Evolutionary conservation across 768 basidiomycete genomes (phyloP).

Genomic region (Clitopilus hobsonii): DNA sequence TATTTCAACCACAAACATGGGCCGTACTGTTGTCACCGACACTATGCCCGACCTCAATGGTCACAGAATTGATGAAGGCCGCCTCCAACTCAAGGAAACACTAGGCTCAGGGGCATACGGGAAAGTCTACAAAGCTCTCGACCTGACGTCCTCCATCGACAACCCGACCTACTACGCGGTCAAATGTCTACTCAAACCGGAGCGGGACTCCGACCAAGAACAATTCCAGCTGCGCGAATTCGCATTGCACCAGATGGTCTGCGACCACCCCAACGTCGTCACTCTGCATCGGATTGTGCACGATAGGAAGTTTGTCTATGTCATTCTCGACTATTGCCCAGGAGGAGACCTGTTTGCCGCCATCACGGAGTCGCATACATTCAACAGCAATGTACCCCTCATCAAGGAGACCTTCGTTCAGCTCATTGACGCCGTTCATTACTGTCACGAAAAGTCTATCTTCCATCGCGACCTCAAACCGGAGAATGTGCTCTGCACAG

Average conservation of each 20-base stretch:
- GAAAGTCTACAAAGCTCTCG: slow-evolving; percentile 69
- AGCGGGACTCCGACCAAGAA: slow-evolving; percentile 48
- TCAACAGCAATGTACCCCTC: slow-evolving; percentile 52
- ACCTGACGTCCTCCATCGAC: slow-evolving; percentile 33
- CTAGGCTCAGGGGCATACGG: slow-evolving; percentile 78
- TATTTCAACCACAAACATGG: slow-evolving; percentile 30
- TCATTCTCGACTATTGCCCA: slow-evolving; percentile 53
- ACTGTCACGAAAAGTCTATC: slow-evolving; percentile 67
- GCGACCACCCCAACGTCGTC: slow-evolving; percentile 60
- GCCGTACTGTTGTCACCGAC: slow-evolving; percentile 33
- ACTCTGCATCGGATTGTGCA: slow-evolving; percentile 61
- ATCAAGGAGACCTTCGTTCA: slow-evolving; percentile 72
- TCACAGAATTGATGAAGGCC: slow-evolving; percentile 49
- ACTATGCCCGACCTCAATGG: slow-evolving; percentile 49
- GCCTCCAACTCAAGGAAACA: slow-evolving; percentile 53
- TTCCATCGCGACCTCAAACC: slow-evolving; percentile 89
- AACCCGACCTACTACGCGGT: slow-evolving; percentile 54
- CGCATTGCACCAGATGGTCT: slow-evolving; percentile 44
- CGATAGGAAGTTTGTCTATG: slow-evolving; percentile 59
- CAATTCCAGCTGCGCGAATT: slow-evolving; percentile 70
- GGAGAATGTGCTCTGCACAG: slow-evolving; percentile 67
- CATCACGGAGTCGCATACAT: slow-evolving; percentile 54
- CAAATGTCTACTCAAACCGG: slow-evolving; percentile 68
- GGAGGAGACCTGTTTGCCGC: slow-evolving; percentile 70
- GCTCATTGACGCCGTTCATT: slow-evolving; percentile 72